phyloP scores from a whole-genome alignment of 495 filamentous ascomycete species.

The Arthonia radiata region DNA sequence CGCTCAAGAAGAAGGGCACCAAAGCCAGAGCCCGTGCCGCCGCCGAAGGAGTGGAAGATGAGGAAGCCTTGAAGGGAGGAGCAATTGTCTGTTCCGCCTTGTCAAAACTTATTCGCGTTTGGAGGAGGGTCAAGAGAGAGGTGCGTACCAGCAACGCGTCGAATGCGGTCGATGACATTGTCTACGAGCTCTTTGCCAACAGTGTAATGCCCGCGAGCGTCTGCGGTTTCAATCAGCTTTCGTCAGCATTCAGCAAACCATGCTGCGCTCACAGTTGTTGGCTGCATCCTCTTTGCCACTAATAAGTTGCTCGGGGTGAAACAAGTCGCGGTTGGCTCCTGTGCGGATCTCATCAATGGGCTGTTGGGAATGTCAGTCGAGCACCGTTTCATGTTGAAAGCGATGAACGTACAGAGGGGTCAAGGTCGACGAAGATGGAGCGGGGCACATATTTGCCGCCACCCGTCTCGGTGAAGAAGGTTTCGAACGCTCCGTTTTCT shows the following conservation, averaged over 20 bases:
- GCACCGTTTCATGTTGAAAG: background rate
- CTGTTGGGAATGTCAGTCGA: constrained; percentile 12
- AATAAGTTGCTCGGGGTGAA: constrained; percentile 72
- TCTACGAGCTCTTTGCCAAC: constrained; percentile 81
- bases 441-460: constrained; percentile 75
- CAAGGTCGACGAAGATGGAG: constrained; percentile 72
- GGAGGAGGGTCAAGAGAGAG: background rate
- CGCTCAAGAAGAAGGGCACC: constrained; percentile 72
- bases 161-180: constrained; percentile 59
- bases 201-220: constrained; percentile 83
- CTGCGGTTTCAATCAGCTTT: constrained; percentile 16
- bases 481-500: constrained; percentile 54
- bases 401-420: constrained; percentile 39
- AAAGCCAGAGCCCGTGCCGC: constrained; percentile 78
- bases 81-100: constrained; percentile 55
- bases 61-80: constrained; percentile 73
- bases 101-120: no score
- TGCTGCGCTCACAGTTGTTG: constrained; percentile 41
- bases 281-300: constrained; percentile 86
- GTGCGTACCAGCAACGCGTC: constrained; percentile 48
- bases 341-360: constrained; percentile 83
- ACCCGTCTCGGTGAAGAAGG: constrained; percentile 76
- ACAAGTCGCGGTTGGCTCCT: constrained; percentile 59
- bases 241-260: constrained; percentile 4
- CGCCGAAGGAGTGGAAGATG: constrained; percentile 85